Evolutionary conservation across 164 flowering plant genomes (phyloP).

Genomic region (Vitis rotundifolia): DNA sequence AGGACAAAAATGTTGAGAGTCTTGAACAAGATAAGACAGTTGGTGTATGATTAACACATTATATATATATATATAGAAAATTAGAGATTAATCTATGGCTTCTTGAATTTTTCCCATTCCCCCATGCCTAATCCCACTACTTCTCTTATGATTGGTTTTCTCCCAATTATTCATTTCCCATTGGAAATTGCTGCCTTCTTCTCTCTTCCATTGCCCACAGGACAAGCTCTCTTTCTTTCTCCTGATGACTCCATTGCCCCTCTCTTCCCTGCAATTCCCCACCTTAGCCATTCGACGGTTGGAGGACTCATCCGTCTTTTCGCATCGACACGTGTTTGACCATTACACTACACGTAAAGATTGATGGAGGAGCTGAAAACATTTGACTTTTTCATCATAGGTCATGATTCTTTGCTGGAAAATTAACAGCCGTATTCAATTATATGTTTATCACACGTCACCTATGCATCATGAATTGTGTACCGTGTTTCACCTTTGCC

Average conservation of each 20-base stretch:
- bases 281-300: no score
- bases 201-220: no score
- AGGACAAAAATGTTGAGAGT: no score
- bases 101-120: not conserved
- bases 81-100: no score
- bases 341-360: not conserved
- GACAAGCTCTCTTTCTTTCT: no score
- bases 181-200: no score
- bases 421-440: not conserved
- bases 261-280: no score
- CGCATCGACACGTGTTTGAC: constrained; percentile 7
- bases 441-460: not conserved
- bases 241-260: no score
- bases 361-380: not conserved
- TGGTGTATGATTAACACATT: no score
- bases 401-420: not conserved
- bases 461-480: not conserved
- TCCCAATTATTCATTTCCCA: constrained; percentile 1
- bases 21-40: no score
- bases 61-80: no score
- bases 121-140: constrained; percentile 7
- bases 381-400: not conserved
- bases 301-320: not conserved
- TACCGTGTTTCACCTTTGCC: not conserved
- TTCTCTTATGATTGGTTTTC: not conserved